Conservation (phyloP, 257 asterid genomes). For the Scutellaria minor region DNA sequence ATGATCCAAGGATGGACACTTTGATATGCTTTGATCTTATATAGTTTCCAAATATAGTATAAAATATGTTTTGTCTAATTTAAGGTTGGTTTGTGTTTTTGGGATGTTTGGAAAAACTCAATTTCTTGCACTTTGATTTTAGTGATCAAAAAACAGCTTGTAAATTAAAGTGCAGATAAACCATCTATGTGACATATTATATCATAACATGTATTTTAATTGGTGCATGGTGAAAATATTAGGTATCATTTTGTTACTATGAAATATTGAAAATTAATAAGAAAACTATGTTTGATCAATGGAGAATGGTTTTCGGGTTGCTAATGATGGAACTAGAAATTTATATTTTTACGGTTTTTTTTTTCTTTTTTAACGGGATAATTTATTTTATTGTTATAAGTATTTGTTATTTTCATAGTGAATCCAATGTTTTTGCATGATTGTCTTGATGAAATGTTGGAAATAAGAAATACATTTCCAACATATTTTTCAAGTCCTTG, state of each 20-base stretch:
- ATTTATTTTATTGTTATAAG: too few relatives aligned
- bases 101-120: constrained; percentile 12
- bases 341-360: too few relatives aligned
- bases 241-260: constrained; percentile 7
- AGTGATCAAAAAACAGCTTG: constrained; percentile 25
- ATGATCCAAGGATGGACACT: constrained; percentile 75
- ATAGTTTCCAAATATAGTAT: background rate
- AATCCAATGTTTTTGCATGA: too few relatives aligned
- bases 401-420: too few relatives aligned
- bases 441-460: background rate
- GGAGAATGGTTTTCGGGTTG: background rate
- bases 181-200: background rate
- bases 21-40: constrained; percentile 23
- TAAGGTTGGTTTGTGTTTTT: background rate
- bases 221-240: background rate
- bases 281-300: background rate
- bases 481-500: too few relatives aligned
- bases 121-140: constrained; percentile 28
- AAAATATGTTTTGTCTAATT: constrained; percentile 1
- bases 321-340: background rate
- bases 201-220: constrained; percentile 8
- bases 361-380: too few relatives aligned
- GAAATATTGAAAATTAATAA: background rate
- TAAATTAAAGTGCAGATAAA: constrained; percentile 26
- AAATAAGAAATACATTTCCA: background rate